These are phyloP conservation scores for Pyrus bretschneideri DNA, from an alignment of 306 rosid species.

Conservation along the genomic window DNA sequence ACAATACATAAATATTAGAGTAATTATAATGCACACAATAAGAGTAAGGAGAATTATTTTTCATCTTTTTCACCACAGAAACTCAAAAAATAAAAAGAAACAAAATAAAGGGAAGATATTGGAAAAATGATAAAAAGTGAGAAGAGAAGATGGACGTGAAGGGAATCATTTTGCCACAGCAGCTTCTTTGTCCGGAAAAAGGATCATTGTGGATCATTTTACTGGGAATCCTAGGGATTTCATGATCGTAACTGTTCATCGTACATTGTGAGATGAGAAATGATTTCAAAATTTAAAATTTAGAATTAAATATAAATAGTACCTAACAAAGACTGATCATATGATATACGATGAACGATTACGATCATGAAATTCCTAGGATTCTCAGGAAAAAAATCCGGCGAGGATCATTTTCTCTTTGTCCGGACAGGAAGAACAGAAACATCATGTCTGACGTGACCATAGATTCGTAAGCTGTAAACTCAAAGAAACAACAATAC, in stretches of 20 bases:
- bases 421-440: slow-evolving; percentile 25
- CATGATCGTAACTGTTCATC: too few species aligned
- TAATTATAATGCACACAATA: background rate
- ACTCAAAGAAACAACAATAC: background rate
- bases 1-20: background rate
- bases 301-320: too few species aligned
- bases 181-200: slow-evolving; percentile 13
- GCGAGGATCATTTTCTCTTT: background rate
- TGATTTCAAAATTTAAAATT: too few species aligned
- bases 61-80: background rate
- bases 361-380: rapidly evolving
- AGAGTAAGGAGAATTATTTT: background rate
- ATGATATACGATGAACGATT: rapidly evolving
- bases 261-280: too few species aligned
- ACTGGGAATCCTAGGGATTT: too few species aligned
- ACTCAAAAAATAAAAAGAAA: background rate
- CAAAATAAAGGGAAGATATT: background rate
- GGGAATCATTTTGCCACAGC: slow-evolving; percentile 14
- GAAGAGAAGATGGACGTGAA: background rate
- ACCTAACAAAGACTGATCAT: too few species aligned
- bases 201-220: too few species aligned
- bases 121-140: background rate
- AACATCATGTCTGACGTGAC: slow-evolving; percentile 35
- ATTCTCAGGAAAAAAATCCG: too few species aligned
- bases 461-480: slow-evolving; percentile 14